phyloP scores from a whole-genome alignment of 805 yeast genomes.

The Yamadazyma takamatsuzukensis region DNA sequence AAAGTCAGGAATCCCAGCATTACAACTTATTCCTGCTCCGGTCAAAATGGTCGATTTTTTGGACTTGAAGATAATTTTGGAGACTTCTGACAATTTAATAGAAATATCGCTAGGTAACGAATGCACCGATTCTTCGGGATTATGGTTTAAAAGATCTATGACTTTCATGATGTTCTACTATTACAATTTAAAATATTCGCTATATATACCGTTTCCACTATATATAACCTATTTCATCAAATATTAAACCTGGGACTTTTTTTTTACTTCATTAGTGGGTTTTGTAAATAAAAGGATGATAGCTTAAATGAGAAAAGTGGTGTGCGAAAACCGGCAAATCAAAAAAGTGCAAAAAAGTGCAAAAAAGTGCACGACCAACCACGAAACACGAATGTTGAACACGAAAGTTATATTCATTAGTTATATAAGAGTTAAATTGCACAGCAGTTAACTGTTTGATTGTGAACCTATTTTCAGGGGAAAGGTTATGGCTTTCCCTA shows the following conservation, averaged over 20 bases:
- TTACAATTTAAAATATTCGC: no score
- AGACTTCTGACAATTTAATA: conserved; percentile 35
- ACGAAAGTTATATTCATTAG: no score
- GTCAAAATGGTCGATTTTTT: conserved; percentile 68
- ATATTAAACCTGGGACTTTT: not conserved
- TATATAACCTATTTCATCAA: not conserved
- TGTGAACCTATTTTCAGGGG: no score
- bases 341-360: no score
- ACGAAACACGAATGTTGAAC: not conserved
- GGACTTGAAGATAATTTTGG: conserved; percentile 46
- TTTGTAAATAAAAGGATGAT: conserved; percentile 6
- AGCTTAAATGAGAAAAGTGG: no score
- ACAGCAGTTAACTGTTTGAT: no score
- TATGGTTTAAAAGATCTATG: conserved; percentile 18
- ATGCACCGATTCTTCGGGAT: conserved; percentile 11
- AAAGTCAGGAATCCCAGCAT: conserved; percentile 96
- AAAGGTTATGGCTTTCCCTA: no score
- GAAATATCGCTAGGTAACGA: conserved; percentile 24
- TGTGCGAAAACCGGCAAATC: no score
- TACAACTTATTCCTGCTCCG: conserved; percentile 96
- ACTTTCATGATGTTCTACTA: conserved; percentile 30
- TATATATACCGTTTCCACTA: no score
- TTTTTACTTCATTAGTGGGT: conserved; percentile 8
- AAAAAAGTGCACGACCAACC: no score
- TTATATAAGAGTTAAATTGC: no score